Evolutionary conservation across 2,329 filamentous ascomycete genomes (phyloP).

Genomic region (Aspergillus niger): DNA sequence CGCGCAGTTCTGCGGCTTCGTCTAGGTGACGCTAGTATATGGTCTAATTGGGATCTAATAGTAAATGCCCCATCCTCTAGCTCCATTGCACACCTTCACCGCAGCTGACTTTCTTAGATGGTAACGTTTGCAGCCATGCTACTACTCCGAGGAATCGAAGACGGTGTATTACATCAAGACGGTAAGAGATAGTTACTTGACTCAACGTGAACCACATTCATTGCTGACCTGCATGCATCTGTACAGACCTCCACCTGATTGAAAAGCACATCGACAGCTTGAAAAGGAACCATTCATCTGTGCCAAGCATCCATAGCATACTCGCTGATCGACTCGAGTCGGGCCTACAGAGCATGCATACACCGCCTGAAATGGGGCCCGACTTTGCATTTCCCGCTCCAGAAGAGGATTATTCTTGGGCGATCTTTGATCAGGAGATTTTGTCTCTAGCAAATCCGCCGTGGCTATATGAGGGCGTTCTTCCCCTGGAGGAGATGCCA

Average conservation of each 20-base stretch:
- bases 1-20: constrained; percentile 31
- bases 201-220: not conserved
- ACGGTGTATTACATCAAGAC: constrained; percentile 33
- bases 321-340: constrained; percentile 30
- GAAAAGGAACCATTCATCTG: constrained; percentile 23
- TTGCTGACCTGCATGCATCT: not conserved
- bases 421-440: constrained; percentile 35
- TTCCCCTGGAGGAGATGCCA: not conserved
- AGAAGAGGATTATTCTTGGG: constrained; percentile 30
- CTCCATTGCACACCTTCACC: not conserved
- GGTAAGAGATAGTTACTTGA: constrained; percentile 17
- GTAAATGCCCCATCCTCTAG: constrained; percentile 14
- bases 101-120: constrained; percentile 23
- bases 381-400: constrained; percentile 23
- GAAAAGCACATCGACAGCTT: constrained; percentile 30
- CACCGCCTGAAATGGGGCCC: constrained; percentile 27
- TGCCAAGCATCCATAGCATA: constrained; percentile 29
- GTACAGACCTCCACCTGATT: constrained; percentile 28
- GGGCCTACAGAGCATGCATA: constrained; percentile 33
- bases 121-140: constrained; percentile 33
- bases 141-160: constrained; percentile 30
- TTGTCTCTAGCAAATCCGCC: constrained; percentile 32
- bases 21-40: constrained; percentile 34
- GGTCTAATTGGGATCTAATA: constrained; percentile 37
- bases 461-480: constrained; percentile 27